Conservation (phyloP, 2,329 filamentous ascomycete species). For the Neonectria neomacrospora region DNA sequence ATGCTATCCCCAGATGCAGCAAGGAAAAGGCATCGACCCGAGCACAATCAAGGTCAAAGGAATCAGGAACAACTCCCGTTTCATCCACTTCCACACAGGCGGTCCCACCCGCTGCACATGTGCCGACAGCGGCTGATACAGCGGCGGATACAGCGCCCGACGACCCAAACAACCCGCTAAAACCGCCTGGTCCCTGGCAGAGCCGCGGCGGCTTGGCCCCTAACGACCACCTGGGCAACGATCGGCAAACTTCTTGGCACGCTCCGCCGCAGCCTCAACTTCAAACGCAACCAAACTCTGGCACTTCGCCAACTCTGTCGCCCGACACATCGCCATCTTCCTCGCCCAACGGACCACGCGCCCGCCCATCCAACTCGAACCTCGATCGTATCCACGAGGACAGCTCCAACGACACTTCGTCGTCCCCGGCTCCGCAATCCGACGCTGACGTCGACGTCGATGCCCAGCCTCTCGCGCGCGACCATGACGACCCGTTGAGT, state of each 20-base stretch:
- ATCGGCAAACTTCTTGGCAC: conserved; percentile 35
- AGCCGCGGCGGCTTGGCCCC: conserved; percentile 39
- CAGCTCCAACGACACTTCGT: conserved; percentile 26
- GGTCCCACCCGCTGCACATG: conserved; percentile 38
- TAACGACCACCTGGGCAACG: conserved; percentile 38
- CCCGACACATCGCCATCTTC: conserved; percentile 34
- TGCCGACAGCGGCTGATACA: conserved; percentile 29
- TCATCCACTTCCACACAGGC: conserved; percentile 16
- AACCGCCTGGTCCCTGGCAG: conserved; percentile 35
- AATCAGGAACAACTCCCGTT: conserved; percentile 16
- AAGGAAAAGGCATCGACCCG: background rate
- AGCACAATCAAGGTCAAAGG: conserved; percentile 2
- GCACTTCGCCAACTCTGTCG: conserved; percentile 35
- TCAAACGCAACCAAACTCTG: conserved; percentile 36
- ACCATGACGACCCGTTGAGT: conserved; percentile 43
- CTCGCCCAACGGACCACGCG: conserved; percentile 36
- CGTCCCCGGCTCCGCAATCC: conserved; percentile 30
- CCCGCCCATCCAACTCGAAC: conserved; percentile 38
- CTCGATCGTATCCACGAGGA: conserved; percentile 44
- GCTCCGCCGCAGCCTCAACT: conserved; percentile 28
- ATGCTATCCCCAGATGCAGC: background rate
- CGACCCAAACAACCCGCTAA: conserved; percentile 38
- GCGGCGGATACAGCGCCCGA: conserved; percentile 26
- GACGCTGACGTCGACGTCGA: conserved; percentile 37
- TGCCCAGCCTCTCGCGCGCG: conserved; percentile 36